Conservation (phyloP, 192 early-diverging fungal species). For the Coemansia sp. region DNA sequence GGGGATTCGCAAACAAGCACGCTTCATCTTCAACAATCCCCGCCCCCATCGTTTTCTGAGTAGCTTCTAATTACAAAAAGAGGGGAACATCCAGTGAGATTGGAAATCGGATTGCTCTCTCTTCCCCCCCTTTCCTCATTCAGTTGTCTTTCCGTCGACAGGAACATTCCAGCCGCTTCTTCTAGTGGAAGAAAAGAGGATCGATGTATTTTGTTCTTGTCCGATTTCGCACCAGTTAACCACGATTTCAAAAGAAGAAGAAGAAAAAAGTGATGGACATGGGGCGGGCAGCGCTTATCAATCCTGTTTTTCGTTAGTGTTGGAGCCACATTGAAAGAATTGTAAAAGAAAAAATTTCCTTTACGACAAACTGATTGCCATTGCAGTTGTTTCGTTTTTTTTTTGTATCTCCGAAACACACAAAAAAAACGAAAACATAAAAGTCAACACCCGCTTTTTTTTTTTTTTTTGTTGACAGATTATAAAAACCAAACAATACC, state of each 20-base stretch:
- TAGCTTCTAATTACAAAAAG: not conserved
- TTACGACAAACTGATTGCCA: slow-evolving; percentile 2
- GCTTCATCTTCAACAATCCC: not conserved
- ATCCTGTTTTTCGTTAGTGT: not conserved
- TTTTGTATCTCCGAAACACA: not conserved
- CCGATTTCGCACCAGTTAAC: not conserved
- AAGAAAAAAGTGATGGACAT: not conserved
- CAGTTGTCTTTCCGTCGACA: not conserved
- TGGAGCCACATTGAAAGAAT: not conserved
- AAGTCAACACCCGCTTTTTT: not conserved
- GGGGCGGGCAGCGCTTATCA: not conserved
- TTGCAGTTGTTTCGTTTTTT: not conserved
- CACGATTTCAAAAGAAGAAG: not conserved
- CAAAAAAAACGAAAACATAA: slow-evolving; percentile 3
- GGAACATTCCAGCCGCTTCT: not conserved
- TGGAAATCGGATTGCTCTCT: not conserved
- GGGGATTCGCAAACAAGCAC: not conserved
- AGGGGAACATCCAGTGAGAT: slow-evolving; percentile 1
- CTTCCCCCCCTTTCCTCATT: not conserved
- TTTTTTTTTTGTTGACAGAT: not conserved
- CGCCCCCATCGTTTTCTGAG: not conserved
- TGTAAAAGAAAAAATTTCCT: not conserved
- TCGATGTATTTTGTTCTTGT: not conserved
- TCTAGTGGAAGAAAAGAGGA: not conserved
- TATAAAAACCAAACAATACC: slow-evolving; percentile 3